Evolutionary conservation across 805 yeast species (phyloP).

Genomic region (Ogataea haglerorum): DNA sequence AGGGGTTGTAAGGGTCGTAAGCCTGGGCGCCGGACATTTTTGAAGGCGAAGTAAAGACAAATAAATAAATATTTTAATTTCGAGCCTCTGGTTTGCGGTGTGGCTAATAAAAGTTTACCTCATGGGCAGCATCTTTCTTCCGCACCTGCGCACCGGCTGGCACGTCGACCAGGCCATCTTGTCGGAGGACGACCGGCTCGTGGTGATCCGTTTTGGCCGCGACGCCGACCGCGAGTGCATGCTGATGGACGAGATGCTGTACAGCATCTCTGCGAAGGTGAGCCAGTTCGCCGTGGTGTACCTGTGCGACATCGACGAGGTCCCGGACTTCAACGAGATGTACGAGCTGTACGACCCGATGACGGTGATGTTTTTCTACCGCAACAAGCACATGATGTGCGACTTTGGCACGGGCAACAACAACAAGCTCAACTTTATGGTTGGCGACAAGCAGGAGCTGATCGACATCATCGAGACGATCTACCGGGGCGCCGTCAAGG

Average conservation of each 20-base stretch:
- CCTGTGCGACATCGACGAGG: slow-evolving; percentile 83
- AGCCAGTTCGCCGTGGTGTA: slow-evolving; percentile 86
- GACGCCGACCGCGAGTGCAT: slow-evolving; percentile 75
- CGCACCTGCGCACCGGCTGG: slow-evolving; percentile 85
- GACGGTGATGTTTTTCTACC: slow-evolving; percentile 88
- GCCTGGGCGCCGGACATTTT: slow-evolving; percentile 33
- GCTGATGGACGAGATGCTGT: slow-evolving; percentile 86
- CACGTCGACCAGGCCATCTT: slow-evolving; percentile 97
- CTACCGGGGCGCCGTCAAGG: slow-evolving; percentile 87
- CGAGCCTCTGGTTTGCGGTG: slow-evolving; percentile 1
- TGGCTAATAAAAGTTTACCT: neutral
- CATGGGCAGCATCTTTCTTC: slow-evolving; percentile 81
- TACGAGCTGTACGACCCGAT: slow-evolving; percentile 88
- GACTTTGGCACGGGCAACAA: slow-evolving; percentile 98
- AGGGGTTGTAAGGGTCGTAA: slow-evolving; percentile 35
- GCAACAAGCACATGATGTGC: slow-evolving; percentile 96
- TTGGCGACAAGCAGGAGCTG: slow-evolving; percentile 80
- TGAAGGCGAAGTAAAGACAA: slow-evolving; percentile 2
- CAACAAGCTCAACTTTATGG: slow-evolving; percentile 81
- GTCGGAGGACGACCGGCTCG: slow-evolving; percentile 84
- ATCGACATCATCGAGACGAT: slow-evolving; percentile 88
- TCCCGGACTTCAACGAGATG: slow-evolving; percentile 87
- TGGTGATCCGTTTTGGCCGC: slow-evolving; percentile 83
- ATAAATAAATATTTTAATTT: neutral
- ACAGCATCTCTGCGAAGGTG: slow-evolving; percentile 74